Evolutionary conservation across 2,329 filamentous ascomycete genomes (phyloP), one percentile per base, ranked within the genome.

Genomic region (Colletotrichum sp.): DNA sequence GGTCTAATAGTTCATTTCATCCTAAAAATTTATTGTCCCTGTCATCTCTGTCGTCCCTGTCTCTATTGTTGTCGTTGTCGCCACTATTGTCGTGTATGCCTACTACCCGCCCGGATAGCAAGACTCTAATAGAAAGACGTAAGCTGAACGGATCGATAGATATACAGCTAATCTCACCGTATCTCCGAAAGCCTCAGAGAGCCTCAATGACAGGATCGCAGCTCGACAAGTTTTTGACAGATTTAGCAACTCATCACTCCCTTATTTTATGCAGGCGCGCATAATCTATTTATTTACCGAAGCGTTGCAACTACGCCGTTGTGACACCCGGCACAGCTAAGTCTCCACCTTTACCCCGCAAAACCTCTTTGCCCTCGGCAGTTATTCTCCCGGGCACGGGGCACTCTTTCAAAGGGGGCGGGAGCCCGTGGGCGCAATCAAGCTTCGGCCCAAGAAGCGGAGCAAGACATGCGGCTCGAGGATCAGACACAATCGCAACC

Each of bases 401-500:
- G 28, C 44, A 52, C 44, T 22, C 11, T 2, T 0, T 52, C 11
- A 13, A 52, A 52, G 1, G 44, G 44, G 44, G 44, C 6, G n/a
- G 44, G 11, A 48, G 7, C 32, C 32, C 13, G 19, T 22, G 15
- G 30, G 36, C 19, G 64, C 25, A 67, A 27, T 13, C 44, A 74
- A 71, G 52, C 36, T 61, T 71, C 36, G 55, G 57, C 15, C 71
- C 55, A 70, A 48, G 59, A 39, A 32, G 6, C 6, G 28, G 59
- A 32, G 66, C 30, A 27, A 44, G 32, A 52, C 61, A 52, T 67
- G 68, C 60, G 72, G 68, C 48, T 52, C 28, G 59, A 59, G 6
- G 52, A 28, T 48, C 64, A 52, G 30, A 27, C 27, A 25, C 15
- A 27, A 27, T 28, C 27, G 25, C 9, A 5, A 55, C 28, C 25